Evolutionary conservation across 2,329 filamentous ascomycete species (phyloP).

Genomic region (Colletotrichum cereale): DNA sequence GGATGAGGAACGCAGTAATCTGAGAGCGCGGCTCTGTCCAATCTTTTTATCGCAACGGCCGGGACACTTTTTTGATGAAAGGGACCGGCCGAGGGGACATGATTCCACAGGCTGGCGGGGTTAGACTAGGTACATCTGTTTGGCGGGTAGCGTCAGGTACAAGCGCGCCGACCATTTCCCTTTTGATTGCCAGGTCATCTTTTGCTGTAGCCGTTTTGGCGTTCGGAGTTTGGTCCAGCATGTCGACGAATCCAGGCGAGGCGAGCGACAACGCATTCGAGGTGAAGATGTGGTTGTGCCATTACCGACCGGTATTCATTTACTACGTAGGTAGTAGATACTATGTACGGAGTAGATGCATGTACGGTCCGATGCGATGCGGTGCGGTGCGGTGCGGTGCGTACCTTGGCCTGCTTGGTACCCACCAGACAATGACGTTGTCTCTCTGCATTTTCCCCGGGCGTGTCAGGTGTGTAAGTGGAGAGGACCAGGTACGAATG

Average conservation of each 20-base stretch:
- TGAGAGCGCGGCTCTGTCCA: not conserved
- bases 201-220: not conserved
- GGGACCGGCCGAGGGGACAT: not conserved
- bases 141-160: conserved; percentile 34
- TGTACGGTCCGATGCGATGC: no score
- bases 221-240: not conserved
- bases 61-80: conserved; percentile 7
- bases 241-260: not conserved
- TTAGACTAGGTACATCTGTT: conserved; percentile 1
- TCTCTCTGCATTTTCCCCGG: not conserved
- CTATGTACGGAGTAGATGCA: no score
- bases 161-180: not conserved
- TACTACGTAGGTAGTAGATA: no score
- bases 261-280: not conserved
- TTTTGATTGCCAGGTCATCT: not conserved
- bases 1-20: conserved; percentile 4
- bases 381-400: no score
- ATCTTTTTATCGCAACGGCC: not conserved
- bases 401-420: no score
- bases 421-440: not conserved
- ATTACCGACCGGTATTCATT: no score
- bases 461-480: not conserved
- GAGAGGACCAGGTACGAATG: not conserved
- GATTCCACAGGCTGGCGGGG: not conserved
- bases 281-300: not conserved